A percentile compares a stretch with the other conserved stretches of the same genome.
These are phyloP conservation scores for Pseudogymnoascus sp. DNA, from an alignment of 2,329 filamentous ascomycete species.

Conservation along the genomic window DNA sequence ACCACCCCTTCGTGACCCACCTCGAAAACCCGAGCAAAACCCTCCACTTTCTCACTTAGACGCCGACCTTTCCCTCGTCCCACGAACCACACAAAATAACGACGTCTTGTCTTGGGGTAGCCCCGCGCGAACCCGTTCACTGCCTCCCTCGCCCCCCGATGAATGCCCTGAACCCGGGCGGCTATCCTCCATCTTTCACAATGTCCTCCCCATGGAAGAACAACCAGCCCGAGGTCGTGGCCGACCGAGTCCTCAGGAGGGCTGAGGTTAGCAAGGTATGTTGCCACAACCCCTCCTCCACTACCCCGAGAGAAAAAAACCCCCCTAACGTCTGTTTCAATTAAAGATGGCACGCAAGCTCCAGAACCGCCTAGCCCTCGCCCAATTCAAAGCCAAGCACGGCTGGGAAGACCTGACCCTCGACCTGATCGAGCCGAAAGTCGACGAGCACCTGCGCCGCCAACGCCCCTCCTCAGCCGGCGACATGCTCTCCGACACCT, in stretches of 20 bases:
- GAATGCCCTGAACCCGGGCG: neutral
- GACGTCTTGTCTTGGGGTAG: neutral
- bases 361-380: slow-evolving; percentile 87
- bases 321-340: slow-evolving; percentile 15
- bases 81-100: slow-evolving; percentile 2
- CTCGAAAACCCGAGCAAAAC: slow-evolving; percentile 4
- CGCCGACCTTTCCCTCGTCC: slow-evolving; percentile 3
- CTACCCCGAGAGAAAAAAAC: neutral
- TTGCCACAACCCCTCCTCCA: slow-evolving; percentile 16
- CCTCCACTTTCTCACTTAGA: slow-evolving; percentile 27
- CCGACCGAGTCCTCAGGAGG: slow-evolving; percentile 61
- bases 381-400: slow-evolving; percentile 95
- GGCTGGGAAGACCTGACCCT: slow-evolving; percentile 87
- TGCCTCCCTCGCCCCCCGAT: neutral
- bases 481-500: slow-evolving; percentile 78
- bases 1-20: neutral
- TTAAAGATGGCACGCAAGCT: slow-evolving; percentile 81
- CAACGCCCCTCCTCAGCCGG: slow-evolving; percentile 57
- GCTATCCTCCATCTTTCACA: slow-evolving; percentile 7
- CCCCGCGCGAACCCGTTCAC: neutral
- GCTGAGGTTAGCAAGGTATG: slow-evolving; percentile 68
- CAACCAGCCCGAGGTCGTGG: slow-evolving; percentile 55
- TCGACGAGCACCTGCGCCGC: slow-evolving; percentile 70
- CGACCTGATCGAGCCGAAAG: slow-evolving; percentile 74
- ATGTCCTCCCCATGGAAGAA: slow-evolving; percentile 54